Evolutionary conservation across 495 filamentous ascomycete genomes (phyloP).

Genomic region (Penicillium steckii): DNA sequence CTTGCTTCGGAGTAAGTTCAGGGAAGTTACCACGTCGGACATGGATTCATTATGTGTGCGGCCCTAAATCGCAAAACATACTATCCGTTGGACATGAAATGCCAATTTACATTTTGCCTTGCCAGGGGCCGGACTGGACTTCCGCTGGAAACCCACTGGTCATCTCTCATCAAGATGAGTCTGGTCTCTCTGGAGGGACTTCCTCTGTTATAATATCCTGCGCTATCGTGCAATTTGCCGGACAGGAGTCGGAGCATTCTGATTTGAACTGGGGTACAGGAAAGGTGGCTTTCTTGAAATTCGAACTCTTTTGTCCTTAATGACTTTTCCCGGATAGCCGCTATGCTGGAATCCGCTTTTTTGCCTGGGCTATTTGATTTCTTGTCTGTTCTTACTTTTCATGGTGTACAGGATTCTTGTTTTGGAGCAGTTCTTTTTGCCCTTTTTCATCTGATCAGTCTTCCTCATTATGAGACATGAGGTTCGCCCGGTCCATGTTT

Average conservation of each 20-base stretch:
- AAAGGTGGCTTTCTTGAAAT: conserved; percentile 29
- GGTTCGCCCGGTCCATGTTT: conserved; percentile 20
- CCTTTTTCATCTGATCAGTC: conserved; percentile 10
- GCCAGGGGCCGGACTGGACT: conserved; percentile 10
- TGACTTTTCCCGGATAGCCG: conserved; percentile 20
- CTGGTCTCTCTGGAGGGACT: conserved; percentile 8
- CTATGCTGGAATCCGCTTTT: conserved; percentile 4
- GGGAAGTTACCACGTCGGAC: conserved; percentile 7
- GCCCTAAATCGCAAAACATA: conserved; percentile 6
- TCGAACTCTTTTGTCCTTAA: conserved; percentile 31
- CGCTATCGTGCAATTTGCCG: conserved; percentile 28
- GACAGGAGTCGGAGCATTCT: conserved; percentile 28
- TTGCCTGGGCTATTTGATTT: conserved; percentile 10
- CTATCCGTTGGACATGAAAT: conserved; percentile 17
- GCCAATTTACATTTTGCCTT: conserved; percentile 6
- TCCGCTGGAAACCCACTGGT: conserved; percentile 10
- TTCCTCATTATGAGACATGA: conserved; percentile 8
- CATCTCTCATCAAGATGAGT: background rate
- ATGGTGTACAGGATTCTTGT: conserved; percentile 34
- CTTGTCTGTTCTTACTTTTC: conserved; percentile 13
- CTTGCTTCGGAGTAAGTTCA: conserved; percentile 5
- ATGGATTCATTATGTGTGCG: conserved; percentile 11
- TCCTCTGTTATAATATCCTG: conserved; percentile 21
- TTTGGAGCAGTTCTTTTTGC: conserved; percentile 21
- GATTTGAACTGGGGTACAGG: conserved; percentile 21